Evolutionary conservation across 148 eudicot genomes (phyloP).

Genomic region (Rheum nobile): DNA sequence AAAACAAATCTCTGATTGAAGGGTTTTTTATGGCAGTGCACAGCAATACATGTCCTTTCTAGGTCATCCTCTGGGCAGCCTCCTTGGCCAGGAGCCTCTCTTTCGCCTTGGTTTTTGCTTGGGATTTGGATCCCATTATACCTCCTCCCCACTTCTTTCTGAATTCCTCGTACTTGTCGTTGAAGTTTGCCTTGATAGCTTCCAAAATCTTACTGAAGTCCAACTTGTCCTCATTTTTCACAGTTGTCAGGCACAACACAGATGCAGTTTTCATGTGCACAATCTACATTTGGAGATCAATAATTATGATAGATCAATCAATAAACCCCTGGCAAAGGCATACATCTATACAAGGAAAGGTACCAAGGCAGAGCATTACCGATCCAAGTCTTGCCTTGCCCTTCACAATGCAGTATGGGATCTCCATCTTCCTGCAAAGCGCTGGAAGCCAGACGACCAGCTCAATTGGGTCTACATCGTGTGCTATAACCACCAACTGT

Average conservation of each 20-base stretch:
- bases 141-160: slow-evolving; percentile 99
- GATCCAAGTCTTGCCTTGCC: slow-evolving; percentile 88
- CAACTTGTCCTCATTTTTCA: slow-evolving; percentile 79
- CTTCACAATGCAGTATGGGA: slow-evolving; percentile 93
- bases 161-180: slow-evolving; percentile 80
- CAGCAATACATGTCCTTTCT: background rate
- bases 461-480: slow-evolving; percentile 95
- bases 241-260: slow-evolving; percentile 62
- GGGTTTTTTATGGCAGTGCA: background rate
- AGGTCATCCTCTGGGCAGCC: slow-evolving; percentile 73
- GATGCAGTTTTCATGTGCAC: slow-evolving; percentile 83
- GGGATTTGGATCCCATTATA: slow-evolving; percentile 88
- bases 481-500: slow-evolving; percentile 90
- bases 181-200: slow-evolving; percentile 95
- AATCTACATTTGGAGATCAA: slow-evolving; percentile 27
- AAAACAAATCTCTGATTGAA: background rate
- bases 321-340: too few relatives aligned
- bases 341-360: background rate
- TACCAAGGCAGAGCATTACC: slow-evolving; percentile 17
- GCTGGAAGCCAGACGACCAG: slow-evolving; percentile 95
- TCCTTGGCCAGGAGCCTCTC: slow-evolving; percentile 82
- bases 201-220: slow-evolving; percentile 79
- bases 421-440: slow-evolving; percentile 86
- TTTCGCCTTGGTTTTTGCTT: slow-evolving; percentile 85
- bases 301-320: too few relatives aligned